These are phyloP conservation scores for Simplicillium sp. DNA, from an alignment of 2,329 filamentous ascomycete species.

Conservation along the genomic window DNA sequence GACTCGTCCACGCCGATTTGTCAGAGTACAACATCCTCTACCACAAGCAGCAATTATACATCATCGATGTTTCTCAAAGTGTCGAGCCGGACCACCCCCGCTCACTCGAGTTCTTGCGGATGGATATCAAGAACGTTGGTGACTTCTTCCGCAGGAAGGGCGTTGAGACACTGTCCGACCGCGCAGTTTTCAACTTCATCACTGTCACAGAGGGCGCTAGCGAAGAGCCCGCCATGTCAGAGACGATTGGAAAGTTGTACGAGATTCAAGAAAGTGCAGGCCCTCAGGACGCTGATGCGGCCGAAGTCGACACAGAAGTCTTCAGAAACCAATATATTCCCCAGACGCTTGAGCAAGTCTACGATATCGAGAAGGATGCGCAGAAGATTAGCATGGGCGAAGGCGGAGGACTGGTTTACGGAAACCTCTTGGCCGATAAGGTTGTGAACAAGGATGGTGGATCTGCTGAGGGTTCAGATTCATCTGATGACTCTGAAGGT, in stretches of 20 bases:
- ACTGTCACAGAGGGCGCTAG: conserved; percentile 50
- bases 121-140: conserved; percentile 96
- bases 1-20: conserved; percentile 88
- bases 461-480: conserved; percentile 20
- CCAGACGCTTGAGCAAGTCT: conserved; percentile 90
- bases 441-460: conserved; percentile 31
- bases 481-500: conserved; percentile 28
- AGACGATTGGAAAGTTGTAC: conserved; percentile 59
- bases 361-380: conserved; percentile 87
- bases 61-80: conserved; percentile 96
- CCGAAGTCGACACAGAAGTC: conserved; percentile 79
- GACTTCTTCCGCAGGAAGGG: conserved; percentile 87
- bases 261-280: conserved; percentile 39
- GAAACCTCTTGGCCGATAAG: conserved; percentile 69
- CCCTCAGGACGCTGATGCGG: conserved; percentile 41
- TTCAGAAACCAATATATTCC: conserved; percentile 96
- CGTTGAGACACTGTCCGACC: conserved; percentile 72
- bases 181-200: conserved; percentile 77
- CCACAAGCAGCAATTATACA: conserved; percentile 70
- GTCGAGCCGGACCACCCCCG: conserved; percentile 95
- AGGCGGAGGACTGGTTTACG: conserved; percentile 73
- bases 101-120: conserved; percentile 85
- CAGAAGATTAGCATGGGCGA: conserved; percentile 66
- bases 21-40: conserved; percentile 98
- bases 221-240: conserved; percentile 50